Evolutionary conservation across 2,329 filamentous ascomycete genomes (phyloP).

Genomic region (Sporothrix protearum): DNA sequence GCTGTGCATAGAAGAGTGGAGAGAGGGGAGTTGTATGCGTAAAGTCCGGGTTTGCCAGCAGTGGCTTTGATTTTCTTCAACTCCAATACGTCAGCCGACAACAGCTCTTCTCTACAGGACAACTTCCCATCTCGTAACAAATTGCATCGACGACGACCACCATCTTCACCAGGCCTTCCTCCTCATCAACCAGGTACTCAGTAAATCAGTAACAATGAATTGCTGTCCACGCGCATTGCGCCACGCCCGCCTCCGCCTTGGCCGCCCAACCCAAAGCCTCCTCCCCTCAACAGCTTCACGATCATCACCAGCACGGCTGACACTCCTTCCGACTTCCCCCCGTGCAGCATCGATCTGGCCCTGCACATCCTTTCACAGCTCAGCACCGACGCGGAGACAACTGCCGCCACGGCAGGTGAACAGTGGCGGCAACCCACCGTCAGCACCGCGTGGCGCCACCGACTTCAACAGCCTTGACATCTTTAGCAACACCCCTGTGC

Average conservation of each 20-base stretch:
- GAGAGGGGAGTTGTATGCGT: neutral
- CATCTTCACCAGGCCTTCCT: neutral
- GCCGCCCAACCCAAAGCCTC: neutral
- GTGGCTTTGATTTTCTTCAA: neutral
- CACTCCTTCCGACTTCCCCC: neutral
- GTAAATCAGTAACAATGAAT: neutral
- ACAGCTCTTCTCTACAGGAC: neutral
- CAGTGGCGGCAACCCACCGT: constrained; percentile 28
- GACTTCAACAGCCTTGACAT: constrained; percentile 78
- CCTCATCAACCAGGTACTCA: neutral
- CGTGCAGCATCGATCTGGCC: neutral
- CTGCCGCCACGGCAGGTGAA: neutral
- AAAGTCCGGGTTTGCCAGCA: neutral
- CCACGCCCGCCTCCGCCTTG: neutral
- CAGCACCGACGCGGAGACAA: neutral
- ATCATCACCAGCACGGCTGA: neutral
- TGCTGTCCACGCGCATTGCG: neutral
- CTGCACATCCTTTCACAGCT: constrained; percentile 15
- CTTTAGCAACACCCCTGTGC: constrained; percentile 68
- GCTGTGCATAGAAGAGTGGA: neutral
- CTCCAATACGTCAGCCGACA: constrained; percentile 5
- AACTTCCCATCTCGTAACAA: neutral
- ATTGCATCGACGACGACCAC: neutral
- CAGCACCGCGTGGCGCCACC: constrained; percentile 40
- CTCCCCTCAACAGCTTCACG: neutral